These are phyloP conservation scores for Lotmaria passim DNA, from an alignment of 208 protist species.

Conservation along the genomic window DNA sequence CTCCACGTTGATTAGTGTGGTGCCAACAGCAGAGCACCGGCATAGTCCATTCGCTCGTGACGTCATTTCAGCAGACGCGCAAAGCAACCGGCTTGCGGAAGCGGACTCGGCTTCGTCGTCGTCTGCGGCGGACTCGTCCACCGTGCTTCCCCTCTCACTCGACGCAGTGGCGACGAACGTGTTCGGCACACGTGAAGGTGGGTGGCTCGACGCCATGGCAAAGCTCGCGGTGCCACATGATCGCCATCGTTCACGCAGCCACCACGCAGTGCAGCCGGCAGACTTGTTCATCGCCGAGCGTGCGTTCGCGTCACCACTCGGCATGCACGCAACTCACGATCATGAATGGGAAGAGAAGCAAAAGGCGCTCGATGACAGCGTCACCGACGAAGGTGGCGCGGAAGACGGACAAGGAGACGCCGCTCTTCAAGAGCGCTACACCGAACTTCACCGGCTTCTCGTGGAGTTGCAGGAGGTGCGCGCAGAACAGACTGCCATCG, in stretches of 20 bases:
- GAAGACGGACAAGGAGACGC: slow-evolving; percentile 2
- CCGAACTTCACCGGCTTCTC: slow-evolving; percentile 11
- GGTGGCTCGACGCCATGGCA: slow-evolving; percentile 11
- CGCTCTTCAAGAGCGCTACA: neutral
- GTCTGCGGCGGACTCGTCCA: neutral
- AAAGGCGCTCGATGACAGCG: too few relatives aligned
- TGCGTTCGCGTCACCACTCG: too few relatives aligned
- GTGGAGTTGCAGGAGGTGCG: slow-evolving; percentile 23
- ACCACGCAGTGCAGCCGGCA: neutral
- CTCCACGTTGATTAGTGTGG: slow-evolving; percentile 7
- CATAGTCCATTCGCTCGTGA: too few relatives aligned
- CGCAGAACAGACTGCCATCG: slow-evolving; percentile 16
- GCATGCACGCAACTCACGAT: too few relatives aligned
- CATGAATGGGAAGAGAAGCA: too few relatives aligned
- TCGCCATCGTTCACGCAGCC: neutral
- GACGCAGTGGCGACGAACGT: slow-evolving; percentile 29
- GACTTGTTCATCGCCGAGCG: neutral
- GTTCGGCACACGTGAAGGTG: slow-evolving; percentile 5
- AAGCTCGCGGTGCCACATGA: slow-evolving; percentile 16
- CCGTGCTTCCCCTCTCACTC: neutral
- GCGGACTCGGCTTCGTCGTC: neutral
- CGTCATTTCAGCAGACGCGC: too few relatives aligned
- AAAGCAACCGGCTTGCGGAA: too few relatives aligned
- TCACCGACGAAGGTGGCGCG: too few relatives aligned
- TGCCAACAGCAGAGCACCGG: neutral